Evolutionary conservation across 176 grass and related monocot genomes (phyloP).

Genomic region (Otatea glauca): DNA sequence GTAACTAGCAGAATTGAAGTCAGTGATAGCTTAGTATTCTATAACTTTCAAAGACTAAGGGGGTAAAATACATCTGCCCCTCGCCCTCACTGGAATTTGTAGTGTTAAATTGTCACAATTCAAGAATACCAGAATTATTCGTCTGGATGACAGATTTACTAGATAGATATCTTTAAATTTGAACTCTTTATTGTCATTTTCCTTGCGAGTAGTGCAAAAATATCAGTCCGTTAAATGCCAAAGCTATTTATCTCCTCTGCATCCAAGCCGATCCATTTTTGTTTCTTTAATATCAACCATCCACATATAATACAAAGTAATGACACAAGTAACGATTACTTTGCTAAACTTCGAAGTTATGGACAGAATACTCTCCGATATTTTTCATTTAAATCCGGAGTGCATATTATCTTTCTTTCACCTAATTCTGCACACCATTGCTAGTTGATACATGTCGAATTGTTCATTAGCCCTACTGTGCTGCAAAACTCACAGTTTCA

Average conservation of each 20-base stretch:
- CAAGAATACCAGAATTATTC: background rate
- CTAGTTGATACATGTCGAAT: background rate
- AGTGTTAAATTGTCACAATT: slow-evolving; percentile 3
- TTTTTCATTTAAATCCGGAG: background rate
- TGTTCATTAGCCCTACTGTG: background rate
- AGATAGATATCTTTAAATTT: slow-evolving; percentile 2
- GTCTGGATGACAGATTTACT: background rate
- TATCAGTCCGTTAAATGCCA: background rate
- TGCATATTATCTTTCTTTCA: background rate
- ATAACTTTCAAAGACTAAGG: background rate
- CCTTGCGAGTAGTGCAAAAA: background rate
- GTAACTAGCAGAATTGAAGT: slow-evolving; percentile 22
- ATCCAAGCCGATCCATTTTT: background rate
- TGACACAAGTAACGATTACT: background rate
- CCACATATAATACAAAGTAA: background rate
- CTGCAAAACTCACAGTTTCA: background rate
- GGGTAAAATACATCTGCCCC: background rate
- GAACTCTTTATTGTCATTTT: background rate
- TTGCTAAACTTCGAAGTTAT: background rate
- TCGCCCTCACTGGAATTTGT: slow-evolving; percentile 5
- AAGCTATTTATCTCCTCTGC: background rate
- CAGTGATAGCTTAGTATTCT: background rate
- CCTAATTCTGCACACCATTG: background rate
- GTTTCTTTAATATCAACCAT: background rate
- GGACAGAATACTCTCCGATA: background rate